phyloP scores from a whole-genome alignment of 2,329 filamentous ascomycete species.

The Scedosporium dehoogii region DNA sequence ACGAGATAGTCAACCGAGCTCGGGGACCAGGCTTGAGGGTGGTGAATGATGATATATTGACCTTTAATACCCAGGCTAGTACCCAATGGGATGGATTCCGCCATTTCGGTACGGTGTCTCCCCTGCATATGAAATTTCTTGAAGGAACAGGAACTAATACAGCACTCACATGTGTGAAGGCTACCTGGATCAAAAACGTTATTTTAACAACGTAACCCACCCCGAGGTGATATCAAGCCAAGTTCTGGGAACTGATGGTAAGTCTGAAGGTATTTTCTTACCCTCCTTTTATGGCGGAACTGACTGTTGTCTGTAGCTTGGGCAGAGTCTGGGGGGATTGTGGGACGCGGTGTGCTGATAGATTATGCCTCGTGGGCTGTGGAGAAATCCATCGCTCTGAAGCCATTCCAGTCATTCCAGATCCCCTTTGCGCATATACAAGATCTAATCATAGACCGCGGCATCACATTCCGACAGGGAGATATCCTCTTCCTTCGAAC shows the following conservation, averaged over 20 bases:
- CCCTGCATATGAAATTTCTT: background rate
- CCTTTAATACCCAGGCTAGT: constrained; percentile 3
- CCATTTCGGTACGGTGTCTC: background rate
- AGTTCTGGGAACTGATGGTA: background rate
- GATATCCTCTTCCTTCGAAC: constrained; percentile 44
- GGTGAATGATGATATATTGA: constrained; percentile 5
- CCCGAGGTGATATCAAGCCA: background rate
- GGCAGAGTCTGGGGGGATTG: constrained; percentile 7
- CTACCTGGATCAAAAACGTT: background rate
- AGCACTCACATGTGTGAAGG: background rate
- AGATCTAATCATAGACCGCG: constrained; percentile 26
- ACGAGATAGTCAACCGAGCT: background rate
- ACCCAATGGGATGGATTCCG: constrained; percentile 8
- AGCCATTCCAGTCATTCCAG: constrained; percentile 27
- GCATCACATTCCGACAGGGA: constrained; percentile 34
- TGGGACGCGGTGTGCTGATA: constrained; percentile 38
- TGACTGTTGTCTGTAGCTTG: background rate
- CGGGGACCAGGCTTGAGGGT: background rate
- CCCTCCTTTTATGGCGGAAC: background rate
- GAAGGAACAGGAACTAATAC: background rate
- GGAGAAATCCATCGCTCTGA: constrained; percentile 24
- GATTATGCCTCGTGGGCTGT: constrained; percentile 37
- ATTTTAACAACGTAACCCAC: background rate
- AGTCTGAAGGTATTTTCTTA: background rate
- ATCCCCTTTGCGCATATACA: constrained; percentile 20